Base-by-base conservation (phyloP, 805 yeast species). In the Candida montana region DNA sequence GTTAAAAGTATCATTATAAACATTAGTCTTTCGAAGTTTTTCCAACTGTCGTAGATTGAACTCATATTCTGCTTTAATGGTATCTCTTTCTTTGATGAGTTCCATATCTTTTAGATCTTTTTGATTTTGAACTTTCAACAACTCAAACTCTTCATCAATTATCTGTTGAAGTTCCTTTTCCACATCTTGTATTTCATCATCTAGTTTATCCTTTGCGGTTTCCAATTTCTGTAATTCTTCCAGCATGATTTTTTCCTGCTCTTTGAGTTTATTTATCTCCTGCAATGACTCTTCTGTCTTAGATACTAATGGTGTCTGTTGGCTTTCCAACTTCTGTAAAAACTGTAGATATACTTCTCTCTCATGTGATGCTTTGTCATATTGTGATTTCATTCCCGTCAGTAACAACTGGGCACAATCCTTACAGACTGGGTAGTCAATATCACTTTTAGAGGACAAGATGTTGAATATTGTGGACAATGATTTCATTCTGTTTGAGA, bases 401-500 rank as follows among this genome's bases (percentile, higher is more conserved):
- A 83, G 67, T 20, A 91, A 61, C 17, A 72, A 58, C 33, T 72
- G 77, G 7, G 93, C 83, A 60, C 99, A 93, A 33, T 90, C 97
- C 19, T 72, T 71, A 53, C 98, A 91, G 13, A 93, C 77, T 0
- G 99, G 99, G 54, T 79, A 80, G 48, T 87, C 95, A 13, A 91
- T 72, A 45, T 82, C 88, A 39, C 82, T 81, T 46, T 83, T 81
- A 5, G 75, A 68, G 0, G 93, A 81, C 6, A 91, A 62, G 2
- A 84, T 69, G 47, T 83, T 81, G 58, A 87, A 89, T 2, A 91
- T 73, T 30, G 75, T 76, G 3, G 77, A 77, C 27, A 88, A 58
- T 0, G 79, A 69, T 35, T 72, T 71, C 18, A 79, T 61, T 33
- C 79, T 62, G 5, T 67, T 63, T 0, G 83, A 74, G 3, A 78